Evolutionary conservation across 225 moss, liverwort and hornwort genomes (phyloP), one percentile per base, ranked within the genome.

Genomic region (Rhytidiadelphus loreus): DNA sequence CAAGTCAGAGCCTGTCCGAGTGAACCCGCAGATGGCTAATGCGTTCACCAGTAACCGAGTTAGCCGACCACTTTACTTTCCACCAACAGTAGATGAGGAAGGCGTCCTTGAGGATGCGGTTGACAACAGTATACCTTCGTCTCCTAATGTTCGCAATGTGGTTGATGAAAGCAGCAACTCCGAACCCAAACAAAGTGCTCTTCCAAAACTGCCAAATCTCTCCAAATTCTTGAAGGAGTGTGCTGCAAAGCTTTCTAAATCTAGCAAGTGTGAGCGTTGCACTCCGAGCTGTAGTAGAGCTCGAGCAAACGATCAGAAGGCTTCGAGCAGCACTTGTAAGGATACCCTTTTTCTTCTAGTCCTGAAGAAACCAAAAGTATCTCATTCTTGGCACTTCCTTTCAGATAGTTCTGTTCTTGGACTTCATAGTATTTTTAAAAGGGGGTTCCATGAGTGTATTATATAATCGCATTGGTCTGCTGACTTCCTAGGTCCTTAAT

Each of bases 61-160:
- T 71, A 88, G 86, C 60, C 94, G 96, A 57, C 86, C 95, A 70
- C 88, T 95, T 52, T 91, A 95, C 86, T 95, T 96, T 86, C 90
- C 92, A 41, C 88, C 95, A 57, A 71, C 90, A 58, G 83, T 87
- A 69, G 70, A 70, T 50, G 82, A 81, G 86, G 85, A 85, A 58
- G 73, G 37, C 46, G 88, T 62, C 16, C 50, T 55, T 83, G 91
- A 81, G 78, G 88, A 87, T 44, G 41, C 76, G 87, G 68, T 77
- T 63, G 83, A 68, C 76, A 87, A 75, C 61, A 86, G 59, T 30
- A 22, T 37, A 66, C 82, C 24, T 44, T 72, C 76, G 35, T 86
- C 81, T 58, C 59, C 32, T 39, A 70, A 44, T 82, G 60, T 68
- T 81, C 53, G 17, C 55, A 75, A 72, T 72, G 81, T 44, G 64